Evolutionary conservation across 2,329 filamentous ascomycete species (phyloP).

Genomic region (Pseudogymnoascus sp.): DNA sequence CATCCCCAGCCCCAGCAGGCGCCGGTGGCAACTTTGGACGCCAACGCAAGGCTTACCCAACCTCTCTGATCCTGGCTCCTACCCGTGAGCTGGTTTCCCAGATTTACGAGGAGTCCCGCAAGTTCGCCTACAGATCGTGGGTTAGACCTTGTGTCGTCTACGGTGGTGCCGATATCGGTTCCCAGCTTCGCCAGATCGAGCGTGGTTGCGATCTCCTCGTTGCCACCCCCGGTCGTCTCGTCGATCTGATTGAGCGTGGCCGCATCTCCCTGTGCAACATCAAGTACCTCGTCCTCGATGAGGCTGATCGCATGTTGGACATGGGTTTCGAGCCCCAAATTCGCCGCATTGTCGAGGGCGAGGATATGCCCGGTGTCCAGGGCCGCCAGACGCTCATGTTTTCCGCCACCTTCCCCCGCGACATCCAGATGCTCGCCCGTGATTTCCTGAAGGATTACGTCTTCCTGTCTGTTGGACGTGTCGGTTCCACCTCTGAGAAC

Average conservation of each 20-base stretch:
- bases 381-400: conserved; percentile 99
- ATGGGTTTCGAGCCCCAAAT: conserved; percentile 99
- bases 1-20: conserved; percentile 57
- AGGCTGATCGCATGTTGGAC: conserved; percentile 99
- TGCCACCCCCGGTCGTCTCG: conserved; percentile 91
- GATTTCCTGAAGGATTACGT: conserved; percentile 99
- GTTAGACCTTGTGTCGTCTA: conserved; percentile 97
- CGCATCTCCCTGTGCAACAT: conserved; percentile 97
- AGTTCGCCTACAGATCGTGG: conserved; percentile 98
- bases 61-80: conserved; percentile 88
- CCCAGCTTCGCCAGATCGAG: conserved; percentile 96
- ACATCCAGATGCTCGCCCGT: conserved; percentile 97
- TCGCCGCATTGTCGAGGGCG: conserved; percentile 93
- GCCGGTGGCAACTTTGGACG: conserved; percentile 71
- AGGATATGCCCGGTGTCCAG: conserved; percentile 85
- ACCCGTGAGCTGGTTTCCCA: conserved; percentile 98
- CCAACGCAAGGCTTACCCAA: conserved; percentile 96
- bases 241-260: conserved; percentile 96
- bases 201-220: conserved; percentile 90
- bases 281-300: conserved; percentile 97
- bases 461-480: conserved; percentile 96
- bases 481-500: conserved; percentile 99
- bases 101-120: conserved; percentile 95
- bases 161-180: conserved; percentile 96
- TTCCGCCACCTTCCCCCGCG: conserved; percentile 96